Evolutionary conservation across 257 asterid species (phyloP).

Genomic region (Apocynum venetum): DNA sequence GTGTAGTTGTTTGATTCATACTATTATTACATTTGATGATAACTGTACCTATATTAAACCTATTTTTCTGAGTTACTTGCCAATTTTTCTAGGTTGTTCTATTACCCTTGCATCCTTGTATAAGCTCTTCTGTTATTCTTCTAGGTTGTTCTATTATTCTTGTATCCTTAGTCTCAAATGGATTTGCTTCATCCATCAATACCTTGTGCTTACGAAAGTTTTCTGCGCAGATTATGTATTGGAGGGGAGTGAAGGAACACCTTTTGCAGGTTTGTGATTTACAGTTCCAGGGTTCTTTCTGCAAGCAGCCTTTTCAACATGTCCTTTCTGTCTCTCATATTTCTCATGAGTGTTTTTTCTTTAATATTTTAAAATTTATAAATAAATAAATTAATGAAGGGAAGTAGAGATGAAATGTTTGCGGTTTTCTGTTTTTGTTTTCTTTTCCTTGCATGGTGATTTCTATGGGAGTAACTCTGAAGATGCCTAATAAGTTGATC

Average conservation of each 20-base stretch:
- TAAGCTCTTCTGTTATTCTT: not conserved
- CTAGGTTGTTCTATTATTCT: not conserved
- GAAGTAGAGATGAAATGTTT: not conserved
- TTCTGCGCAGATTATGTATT: slow-evolving; percentile 79
- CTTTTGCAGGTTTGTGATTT: slow-evolving; percentile 78
- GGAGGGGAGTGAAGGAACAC: slow-evolving; percentile 99
- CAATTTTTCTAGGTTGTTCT: not conserved
- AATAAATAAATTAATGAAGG: not conserved
- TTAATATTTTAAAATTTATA: not conserved
- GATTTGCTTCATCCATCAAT: not conserved
- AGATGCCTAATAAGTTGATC: slow-evolving; percentile 14
- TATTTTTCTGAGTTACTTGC: not conserved
- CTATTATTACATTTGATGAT: not conserved
- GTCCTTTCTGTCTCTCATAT: not conserved
- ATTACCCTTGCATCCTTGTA: not conserved
- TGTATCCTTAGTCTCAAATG: not conserved
- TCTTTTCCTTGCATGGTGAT: not conserved
- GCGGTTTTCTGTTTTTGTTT: not conserved
- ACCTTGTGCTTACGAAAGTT: slow-evolving; percentile 16
- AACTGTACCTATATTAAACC: not conserved
- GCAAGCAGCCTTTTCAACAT: not conserved
- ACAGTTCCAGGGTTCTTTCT: not conserved
- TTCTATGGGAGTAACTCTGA: not conserved
- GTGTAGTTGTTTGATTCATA: not conserved
- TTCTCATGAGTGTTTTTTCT: not conserved